Evolutionary conservation across 176 grass and related monocot species (phyloP).

Genomic region (Olyra latifolia): DNA sequence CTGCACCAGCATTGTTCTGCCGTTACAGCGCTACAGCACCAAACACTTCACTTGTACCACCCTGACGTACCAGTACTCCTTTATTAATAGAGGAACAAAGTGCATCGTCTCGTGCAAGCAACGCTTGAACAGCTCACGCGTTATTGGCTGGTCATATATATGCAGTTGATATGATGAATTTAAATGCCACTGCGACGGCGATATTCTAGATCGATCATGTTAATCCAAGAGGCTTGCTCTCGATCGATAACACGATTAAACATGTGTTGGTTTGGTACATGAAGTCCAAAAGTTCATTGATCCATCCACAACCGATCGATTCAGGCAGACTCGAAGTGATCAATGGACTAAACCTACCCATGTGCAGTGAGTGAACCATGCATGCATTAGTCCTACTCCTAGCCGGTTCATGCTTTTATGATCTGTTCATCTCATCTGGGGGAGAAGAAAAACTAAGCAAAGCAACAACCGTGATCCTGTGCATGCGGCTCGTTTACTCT

Average conservation of each 20-base stretch:
- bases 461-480: neutral
- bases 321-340: neutral
- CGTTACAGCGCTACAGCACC: neutral
- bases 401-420: neutral
- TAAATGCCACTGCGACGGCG: neutral
- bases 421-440: neutral
- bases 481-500: neutral
- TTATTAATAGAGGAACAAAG: conserved; percentile 19
- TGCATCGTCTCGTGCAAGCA: conserved; percentile 21
- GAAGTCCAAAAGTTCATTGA: neutral
- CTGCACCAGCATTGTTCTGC: conserved; percentile 11
- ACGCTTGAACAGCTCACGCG: neutral
- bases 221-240: neutral
- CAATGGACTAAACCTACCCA: neutral
- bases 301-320: neutral
- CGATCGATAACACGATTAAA: neutral
- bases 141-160: neutral
- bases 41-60: conserved; percentile 6
- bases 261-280: neutral
- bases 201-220: no score
- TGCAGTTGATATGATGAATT: neutral
- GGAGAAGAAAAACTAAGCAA: neutral
- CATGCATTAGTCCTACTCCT: neutral
- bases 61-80: neutral
- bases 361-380: neutral